Conservation (phyloP, 345 rosid species). For the Anastatica hierochuntica region DNA sequence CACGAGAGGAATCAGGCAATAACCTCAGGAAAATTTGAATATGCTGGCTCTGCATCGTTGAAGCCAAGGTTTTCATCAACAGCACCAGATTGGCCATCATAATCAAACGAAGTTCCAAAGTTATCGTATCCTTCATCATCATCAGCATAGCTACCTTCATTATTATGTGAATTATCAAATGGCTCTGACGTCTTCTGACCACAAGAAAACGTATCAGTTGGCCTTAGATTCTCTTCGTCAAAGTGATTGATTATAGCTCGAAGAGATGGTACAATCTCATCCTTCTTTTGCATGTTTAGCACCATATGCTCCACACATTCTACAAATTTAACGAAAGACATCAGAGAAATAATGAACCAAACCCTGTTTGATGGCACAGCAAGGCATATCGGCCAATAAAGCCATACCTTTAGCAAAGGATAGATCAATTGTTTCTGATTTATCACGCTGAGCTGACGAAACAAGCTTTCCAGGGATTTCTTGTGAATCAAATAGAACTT, state of each 20-base stretch:
- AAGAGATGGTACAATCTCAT: slow-evolving; percentile 79
- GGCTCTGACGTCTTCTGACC: slow-evolving; percentile 33
- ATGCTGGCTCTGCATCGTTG: slow-evolving; percentile 37
- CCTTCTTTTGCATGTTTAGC: slow-evolving; percentile 42
- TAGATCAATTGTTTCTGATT: slow-evolving; percentile 54
- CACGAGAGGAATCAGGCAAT: background rate
- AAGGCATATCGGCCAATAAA: slow-evolving; percentile 16
- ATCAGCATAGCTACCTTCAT: slow-evolving; percentile 37
- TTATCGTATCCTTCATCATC: slow-evolving; percentile 46
- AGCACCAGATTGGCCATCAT: slow-evolving; percentile 41
- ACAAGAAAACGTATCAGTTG: slow-evolving; percentile 40
- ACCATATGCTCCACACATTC: slow-evolving; percentile 70
- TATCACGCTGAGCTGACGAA: slow-evolving; percentile 36
- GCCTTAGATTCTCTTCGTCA: slow-evolving; percentile 63
- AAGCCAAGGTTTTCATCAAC: slow-evolving; percentile 34
- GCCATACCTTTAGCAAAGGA: slow-evolving; percentile 65
- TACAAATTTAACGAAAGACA: slow-evolving; percentile 24
- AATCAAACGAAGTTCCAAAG: slow-evolving; percentile 36
- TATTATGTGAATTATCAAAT: slow-evolving; percentile 26
- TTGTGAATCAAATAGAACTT: slow-evolving; percentile 81
- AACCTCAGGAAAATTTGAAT: slow-evolving; percentile 57
- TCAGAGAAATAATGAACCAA: background rate
- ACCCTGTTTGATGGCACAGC: background rate
- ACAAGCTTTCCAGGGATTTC: slow-evolving; percentile 75
- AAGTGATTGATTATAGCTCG: slow-evolving; percentile 46